Conservation (phyloP, 768 basidiomycete genomes). For the Leucogyrophana mollusca region DNA sequence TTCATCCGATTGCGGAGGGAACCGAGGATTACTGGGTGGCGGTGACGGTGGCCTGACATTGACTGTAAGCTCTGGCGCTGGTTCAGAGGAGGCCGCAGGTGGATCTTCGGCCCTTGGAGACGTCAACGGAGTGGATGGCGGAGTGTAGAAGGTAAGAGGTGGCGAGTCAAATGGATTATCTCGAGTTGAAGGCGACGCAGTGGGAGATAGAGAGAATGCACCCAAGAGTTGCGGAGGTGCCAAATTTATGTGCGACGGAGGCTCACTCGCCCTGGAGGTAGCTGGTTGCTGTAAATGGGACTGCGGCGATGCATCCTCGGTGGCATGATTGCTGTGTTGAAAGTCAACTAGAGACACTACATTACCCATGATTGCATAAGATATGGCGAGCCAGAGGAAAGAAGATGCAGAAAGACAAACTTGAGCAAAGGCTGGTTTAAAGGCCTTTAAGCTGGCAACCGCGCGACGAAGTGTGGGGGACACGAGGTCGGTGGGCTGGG, state of each 20-base stretch:
- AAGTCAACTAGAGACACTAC: slow-evolving; percentile 32
- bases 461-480: slow-evolving; percentile 23
- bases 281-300: slow-evolving; percentile 5
- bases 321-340: slow-evolving; percentile 19
- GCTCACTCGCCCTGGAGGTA: slow-evolving; percentile 14
- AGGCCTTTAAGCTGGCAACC: slow-evolving; percentile 19
- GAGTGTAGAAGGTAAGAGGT: slow-evolving; percentile 44
- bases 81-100: slow-evolving; percentile 19
- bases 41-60: slow-evolving; percentile 20
- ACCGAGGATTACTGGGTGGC: slow-evolving; percentile 20
- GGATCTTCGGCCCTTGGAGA: slow-evolving; percentile 38
- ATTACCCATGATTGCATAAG: slow-evolving; percentile 24
- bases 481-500: slow-evolving; percentile 28
- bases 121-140: slow-evolving; percentile 45
- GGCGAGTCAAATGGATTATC: slow-evolving; percentile 37
- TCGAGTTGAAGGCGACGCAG: slow-evolving; percentile 31
- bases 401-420: slow-evolving; percentile 16
- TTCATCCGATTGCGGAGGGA: slow-evolving; percentile 20
- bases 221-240: slow-evolving; percentile 31
- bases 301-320: slow-evolving; percentile 11
- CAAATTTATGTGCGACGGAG: slow-evolving; percentile 34
- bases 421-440: slow-evolving; percentile 19
- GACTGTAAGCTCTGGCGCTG: slow-evolving; percentile 17
- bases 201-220: slow-evolving; percentile 26
- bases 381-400: slow-evolving; percentile 6